Conservation (phyloP, 768 basidiomycete genomes). For the Mycena epipterygia region DNA sequence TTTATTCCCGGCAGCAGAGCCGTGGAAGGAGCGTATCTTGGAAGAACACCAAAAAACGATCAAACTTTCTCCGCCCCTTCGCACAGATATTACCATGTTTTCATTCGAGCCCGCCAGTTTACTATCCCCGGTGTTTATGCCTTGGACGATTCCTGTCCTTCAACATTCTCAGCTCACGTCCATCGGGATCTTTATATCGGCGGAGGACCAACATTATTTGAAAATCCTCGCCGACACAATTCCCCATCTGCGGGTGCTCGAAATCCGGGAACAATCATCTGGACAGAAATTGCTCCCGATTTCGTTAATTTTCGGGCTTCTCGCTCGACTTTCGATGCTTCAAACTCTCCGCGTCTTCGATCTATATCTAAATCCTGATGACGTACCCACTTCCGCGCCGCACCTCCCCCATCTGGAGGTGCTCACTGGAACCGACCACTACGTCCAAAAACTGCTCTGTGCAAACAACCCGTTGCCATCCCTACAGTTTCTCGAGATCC, state of each 20-base stretch:
- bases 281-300: too few relatives aligned
- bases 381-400: not conserved
- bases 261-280: too few relatives aligned
- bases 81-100: not conserved
- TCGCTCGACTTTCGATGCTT: too few relatives aligned
- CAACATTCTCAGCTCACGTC: not conserved
- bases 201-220: not conserved
- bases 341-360: too few relatives aligned
- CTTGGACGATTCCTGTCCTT: not conserved
- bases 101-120: not conserved
- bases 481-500: conserved; percentile 4
- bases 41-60: not conserved
- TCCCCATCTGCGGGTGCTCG: not conserved
- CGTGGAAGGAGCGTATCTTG: not conserved
- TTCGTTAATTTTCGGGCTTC: too few relatives aligned
- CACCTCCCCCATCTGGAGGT: not conserved
- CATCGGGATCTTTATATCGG: not conserved
- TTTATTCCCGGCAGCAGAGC: not conserved
- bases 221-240: not conserved
- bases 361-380: too few relatives aligned
- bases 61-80: not conserved
- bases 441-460: not conserved
- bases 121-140: conserved; percentile 9
- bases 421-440: not conserved
- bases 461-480: not conserved